Percentiles rank a stretch among this genome's conserved stretches.
These are phyloP conservation scores for Didymella glomerata DNA, from an alignment of 2,329 filamentous ascomycete genomes.

Conservation along the genomic window DNA sequence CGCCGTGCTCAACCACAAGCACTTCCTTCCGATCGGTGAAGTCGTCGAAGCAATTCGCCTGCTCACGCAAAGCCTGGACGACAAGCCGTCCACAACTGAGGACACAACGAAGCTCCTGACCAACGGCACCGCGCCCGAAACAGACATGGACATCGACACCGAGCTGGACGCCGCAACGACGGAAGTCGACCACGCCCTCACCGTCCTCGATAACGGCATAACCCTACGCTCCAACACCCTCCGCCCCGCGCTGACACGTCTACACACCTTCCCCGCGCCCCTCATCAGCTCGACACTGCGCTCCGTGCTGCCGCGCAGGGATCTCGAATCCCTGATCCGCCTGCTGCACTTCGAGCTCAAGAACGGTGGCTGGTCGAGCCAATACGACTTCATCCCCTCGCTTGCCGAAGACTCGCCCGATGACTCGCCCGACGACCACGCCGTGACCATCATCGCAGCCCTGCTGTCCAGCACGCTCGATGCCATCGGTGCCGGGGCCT, in stretches of 20 bases:
- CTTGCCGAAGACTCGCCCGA: slow-evolving; percentile 51
- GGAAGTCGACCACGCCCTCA: slow-evolving; percentile 73
- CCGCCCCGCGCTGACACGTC: slow-evolving; percentile 72
- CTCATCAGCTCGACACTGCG: slow-evolving; percentile 71
- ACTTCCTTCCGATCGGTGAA: slow-evolving; percentile 71
- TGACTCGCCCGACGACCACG: slow-evolving; percentile 69
- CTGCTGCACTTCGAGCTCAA: slow-evolving; percentile 76
- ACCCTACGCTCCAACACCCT: slow-evolving; percentile 70
- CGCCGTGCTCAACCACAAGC: slow-evolving; percentile 68
- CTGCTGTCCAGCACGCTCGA: slow-evolving; percentile 78
- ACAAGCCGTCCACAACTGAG: slow-evolving; percentile 37
- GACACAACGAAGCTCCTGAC: slow-evolving; percentile 53
- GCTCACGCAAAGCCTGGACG: slow-evolving; percentile 74
- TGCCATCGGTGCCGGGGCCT: slow-evolving; percentile 76
- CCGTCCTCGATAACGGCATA: slow-evolving; percentile 71
- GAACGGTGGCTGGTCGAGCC: slow-evolving; percentile 77
- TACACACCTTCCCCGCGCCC: slow-evolving; percentile 70
- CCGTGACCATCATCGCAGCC: slow-evolving; percentile 74
- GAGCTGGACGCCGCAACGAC: slow-evolving; percentile 54
- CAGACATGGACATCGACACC: slow-evolving; percentile 46
- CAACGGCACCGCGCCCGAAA: slow-evolving; percentile 38
- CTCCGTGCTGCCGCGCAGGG: slow-evolving; percentile 68
- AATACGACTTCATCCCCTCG: slow-evolving; percentile 70
- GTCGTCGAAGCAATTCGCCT: slow-evolving; percentile 71
- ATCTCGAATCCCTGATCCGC: slow-evolving; percentile 75